A percentile compares a stretch with the other conserved stretches of the same genome.
phyloP scores from a whole-genome alignment of 129 eudicot species.

The Tanacetum coccineum region DNA sequence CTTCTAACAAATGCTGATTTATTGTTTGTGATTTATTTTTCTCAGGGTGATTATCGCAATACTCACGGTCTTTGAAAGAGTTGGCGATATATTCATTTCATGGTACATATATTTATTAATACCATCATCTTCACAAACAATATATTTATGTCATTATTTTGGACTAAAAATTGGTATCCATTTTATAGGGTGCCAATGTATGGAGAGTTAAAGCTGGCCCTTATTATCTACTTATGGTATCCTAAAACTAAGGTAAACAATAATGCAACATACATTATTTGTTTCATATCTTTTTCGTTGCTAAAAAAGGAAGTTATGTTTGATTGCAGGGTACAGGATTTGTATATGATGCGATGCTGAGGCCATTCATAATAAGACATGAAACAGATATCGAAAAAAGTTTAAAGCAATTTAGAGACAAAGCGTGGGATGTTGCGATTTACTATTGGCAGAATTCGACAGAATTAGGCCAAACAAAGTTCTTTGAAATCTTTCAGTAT shows the following conservation, averaged over 20 bases:
- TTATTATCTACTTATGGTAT: conserved; percentile 91
- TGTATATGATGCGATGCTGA: conserved; percentile 58
- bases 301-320: background rate
- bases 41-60: conserved; percentile 81
- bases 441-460: conserved; percentile 85
- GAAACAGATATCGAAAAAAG: conserved; percentile 77
- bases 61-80: conserved; percentile 58
- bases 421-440: conserved; percentile 81
- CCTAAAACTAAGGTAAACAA: conserved; percentile 77
- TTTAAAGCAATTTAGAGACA: conserved; percentile 55
- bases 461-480: conserved; percentile 59
- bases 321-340: conserved; percentile 72
- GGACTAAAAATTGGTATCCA: background rate
- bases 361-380: conserved; percentile 64
- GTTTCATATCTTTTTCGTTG: background rate
- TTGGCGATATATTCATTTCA: conserved; percentile 73
- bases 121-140: background rate
- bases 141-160: background rate
- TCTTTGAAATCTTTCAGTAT: conserved; percentile 55
- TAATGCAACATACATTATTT: background rate
- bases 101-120: conserved; percentile 39
- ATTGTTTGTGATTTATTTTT: background rate
- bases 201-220: conserved; percentile 80
- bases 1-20: conserved; percentile 10
- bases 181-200: conserved; percentile 81